phyloP scores from a whole-genome alignment of 2,329 filamentous ascomycete genomes.

The Sarocladium brachiariae region DNA sequence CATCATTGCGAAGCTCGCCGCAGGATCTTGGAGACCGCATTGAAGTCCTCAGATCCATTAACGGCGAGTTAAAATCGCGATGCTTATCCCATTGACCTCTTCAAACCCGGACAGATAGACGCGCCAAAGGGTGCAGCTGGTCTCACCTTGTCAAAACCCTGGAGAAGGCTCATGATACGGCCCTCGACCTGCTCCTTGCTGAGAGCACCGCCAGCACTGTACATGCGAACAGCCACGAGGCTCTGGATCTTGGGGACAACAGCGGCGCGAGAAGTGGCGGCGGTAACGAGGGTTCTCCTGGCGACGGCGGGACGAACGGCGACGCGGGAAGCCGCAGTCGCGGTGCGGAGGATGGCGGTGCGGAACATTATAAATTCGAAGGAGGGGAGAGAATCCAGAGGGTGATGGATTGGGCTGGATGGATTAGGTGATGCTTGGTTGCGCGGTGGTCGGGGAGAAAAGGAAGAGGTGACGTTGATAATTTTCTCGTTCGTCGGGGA shows the following conservation, averaged over 20 bases:
- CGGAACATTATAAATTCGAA: constrained; percentile 64
- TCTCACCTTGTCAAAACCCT: constrained; percentile 85
- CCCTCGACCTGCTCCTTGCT: constrained; percentile 81
- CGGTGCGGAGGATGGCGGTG: constrained; percentile 73
- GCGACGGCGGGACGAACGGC: constrained; percentile 41
- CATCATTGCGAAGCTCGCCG: background rate
- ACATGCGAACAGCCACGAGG: constrained; percentile 70
- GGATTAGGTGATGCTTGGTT: constrained; percentile 14
- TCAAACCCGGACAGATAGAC: background rate
- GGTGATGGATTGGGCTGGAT: constrained; percentile 9
- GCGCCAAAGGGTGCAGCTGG: constrained; percentile 24
- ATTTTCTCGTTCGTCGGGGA: constrained; percentile 11
- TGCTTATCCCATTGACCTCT: too few species aligned
- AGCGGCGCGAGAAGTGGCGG: constrained; percentile 48
- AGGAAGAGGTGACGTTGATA: constrained; percentile 9
- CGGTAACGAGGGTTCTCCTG: constrained; percentile 18
- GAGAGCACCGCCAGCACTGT: constrained; percentile 75
- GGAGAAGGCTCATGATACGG: constrained; percentile 84
- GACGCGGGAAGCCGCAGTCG: constrained; percentile 50
- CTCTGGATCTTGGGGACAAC: constrained; percentile 53
- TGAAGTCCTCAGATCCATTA: background rate
- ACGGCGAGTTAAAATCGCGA: background rate
- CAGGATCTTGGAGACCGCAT: background rate
- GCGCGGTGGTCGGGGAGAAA: constrained; percentile 12
- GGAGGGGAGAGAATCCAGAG: constrained; percentile 2